phyloP scores from a whole-genome alignment of 2,329 filamentous ascomycete species.

The Ustulina deusta region DNA sequence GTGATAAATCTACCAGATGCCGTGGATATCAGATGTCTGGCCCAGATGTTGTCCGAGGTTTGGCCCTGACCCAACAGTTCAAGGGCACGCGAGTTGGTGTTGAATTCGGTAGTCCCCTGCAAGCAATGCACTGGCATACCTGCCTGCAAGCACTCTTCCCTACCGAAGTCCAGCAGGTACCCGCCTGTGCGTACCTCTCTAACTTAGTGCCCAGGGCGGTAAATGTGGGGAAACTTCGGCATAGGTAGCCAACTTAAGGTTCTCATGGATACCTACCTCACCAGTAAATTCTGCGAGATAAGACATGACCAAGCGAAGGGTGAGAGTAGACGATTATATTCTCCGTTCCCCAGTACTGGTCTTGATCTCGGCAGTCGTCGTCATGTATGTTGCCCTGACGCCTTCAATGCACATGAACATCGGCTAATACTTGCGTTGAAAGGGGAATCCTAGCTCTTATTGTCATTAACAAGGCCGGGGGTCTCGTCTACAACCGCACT shows the following conservation, averaged over 20 bases:
- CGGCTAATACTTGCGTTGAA: slow-evolving; percentile 27
- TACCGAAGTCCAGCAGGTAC: slow-evolving; percentile 5
- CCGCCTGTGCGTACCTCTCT: background rate
- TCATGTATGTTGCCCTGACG: slow-evolving; percentile 27
- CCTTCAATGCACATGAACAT: background rate
- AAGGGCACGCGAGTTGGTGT: slow-evolving; percentile 27
- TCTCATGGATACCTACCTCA: background rate
- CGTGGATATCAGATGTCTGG: slow-evolving; percentile 9
- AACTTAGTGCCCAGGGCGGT: background rate
- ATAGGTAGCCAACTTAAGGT: background rate
- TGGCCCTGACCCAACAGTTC: slow-evolving; percentile 1
- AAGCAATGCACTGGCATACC: background rate
- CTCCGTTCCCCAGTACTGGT: background rate
- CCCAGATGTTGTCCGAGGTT: slow-evolving; percentile 7
- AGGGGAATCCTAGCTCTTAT: slow-evolving; percentile 97
- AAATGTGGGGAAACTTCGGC: slow-evolving; percentile 33
- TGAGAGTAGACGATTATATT: background rate
- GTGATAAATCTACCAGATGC: slow-evolving; percentile 7
- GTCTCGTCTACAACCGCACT: slow-evolving; percentile 94
- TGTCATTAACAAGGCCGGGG: slow-evolving; percentile 98
- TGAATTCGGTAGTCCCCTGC: slow-evolving; percentile 25
- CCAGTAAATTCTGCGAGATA: background rate
- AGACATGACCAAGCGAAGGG: slow-evolving; percentile 5
- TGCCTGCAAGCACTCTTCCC: background rate
- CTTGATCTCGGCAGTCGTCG: background rate